Evolutionary conservation across 495 filamentous ascomycete species (phyloP), one percentile per base, ranked within the genome.

Genomic region (Letharia columbiana): DNA sequence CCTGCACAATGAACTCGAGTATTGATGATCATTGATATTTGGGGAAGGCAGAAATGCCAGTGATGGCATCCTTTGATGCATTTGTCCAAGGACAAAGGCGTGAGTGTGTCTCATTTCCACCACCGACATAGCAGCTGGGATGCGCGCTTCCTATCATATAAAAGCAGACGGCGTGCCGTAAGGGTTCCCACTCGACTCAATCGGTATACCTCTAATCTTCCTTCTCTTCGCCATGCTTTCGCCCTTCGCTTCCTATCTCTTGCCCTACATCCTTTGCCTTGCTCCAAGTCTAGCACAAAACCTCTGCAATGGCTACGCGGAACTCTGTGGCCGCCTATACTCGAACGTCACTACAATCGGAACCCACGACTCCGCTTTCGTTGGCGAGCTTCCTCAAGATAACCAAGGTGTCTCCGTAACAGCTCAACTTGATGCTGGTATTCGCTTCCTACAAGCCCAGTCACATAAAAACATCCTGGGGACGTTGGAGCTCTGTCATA

Each of bases 371-470:
- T 82, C 81, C 41, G 72, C 88, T 62, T 91, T 91, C 71, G 81
- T 90, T 47, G 80, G 81, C 40, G 78, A 82, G 61, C 78, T 83
- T n/a, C 75, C 83, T 10, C 78, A 83, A 23, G 86, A 87, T 4
- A 89, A 90, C 68, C 89, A 91, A 71, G 86, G 81, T 70, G 81
- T 83, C 74, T 81, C 85, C 69, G 80, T 87, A 39, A 84, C 83
- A n/a, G 76, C 79, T 0, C 86, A 89, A 50, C 80, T 91, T 5
- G 80, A 86, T 40, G 82, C 86, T 31, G 89, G 89, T 15, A 81
- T 91, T 65, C 84, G 89, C 12, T 82, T 89, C 42, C 77, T 91
- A 2, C 86, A 90, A 71, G 86, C 77, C 28, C 88, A 92, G 73
- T 85, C 89, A 12, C 87, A 91, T 76, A 56, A 74, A 37, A 67